Evolutionary conservation across 495 filamentous ascomycete species (phyloP).

Genomic region (Aspergillus egyptiacus): DNA sequence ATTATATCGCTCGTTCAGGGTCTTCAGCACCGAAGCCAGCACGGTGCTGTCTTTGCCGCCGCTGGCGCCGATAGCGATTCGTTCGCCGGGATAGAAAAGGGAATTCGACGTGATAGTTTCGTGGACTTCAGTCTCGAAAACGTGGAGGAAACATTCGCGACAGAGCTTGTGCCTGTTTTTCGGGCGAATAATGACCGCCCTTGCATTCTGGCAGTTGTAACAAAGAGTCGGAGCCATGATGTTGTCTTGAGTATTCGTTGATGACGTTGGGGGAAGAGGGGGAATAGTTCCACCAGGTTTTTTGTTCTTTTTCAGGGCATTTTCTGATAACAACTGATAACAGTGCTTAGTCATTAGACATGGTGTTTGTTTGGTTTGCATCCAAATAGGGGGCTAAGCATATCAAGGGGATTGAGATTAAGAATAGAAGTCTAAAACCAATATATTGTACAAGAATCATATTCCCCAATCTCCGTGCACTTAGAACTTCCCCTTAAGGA

Average conservation of each 20-base stretch:
- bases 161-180: slow-evolving; percentile 93
- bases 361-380: slow-evolving; percentile 18
- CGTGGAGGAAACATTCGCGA: slow-evolving; percentile 72
- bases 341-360: slow-evolving; percentile 11
- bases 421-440: slow-evolving; percentile 2
- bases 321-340: slow-evolving; percentile 8
- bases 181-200: slow-evolving; percentile 85
- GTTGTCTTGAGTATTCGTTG: neutral
- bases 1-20: slow-evolving; percentile 79
- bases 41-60: slow-evolving; percentile 98
- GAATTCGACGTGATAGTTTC: slow-evolving; percentile 74
- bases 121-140: slow-evolving; percentile 92
- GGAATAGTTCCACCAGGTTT: slow-evolving; percentile 5
- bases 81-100: slow-evolving; percentile 80
- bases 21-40: slow-evolving; percentile 88
- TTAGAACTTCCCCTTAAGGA: slow-evolving; percentile 67
- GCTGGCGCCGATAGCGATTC: slow-evolving; percentile 89
- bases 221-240: slow-evolving; percentile 60
- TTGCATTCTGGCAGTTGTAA: slow-evolving; percentile 63
- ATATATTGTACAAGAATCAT: slow-evolving; percentile 2
- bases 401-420: slow-evolving; percentile 1
- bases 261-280: slow-evolving; percentile 2
- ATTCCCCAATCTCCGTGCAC: neutral
- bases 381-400: neutral
- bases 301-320: neutral